Base-by-base conservation (phyloP, 192 early-diverging fungal species). In the Coemansia asiatica region DNA sequence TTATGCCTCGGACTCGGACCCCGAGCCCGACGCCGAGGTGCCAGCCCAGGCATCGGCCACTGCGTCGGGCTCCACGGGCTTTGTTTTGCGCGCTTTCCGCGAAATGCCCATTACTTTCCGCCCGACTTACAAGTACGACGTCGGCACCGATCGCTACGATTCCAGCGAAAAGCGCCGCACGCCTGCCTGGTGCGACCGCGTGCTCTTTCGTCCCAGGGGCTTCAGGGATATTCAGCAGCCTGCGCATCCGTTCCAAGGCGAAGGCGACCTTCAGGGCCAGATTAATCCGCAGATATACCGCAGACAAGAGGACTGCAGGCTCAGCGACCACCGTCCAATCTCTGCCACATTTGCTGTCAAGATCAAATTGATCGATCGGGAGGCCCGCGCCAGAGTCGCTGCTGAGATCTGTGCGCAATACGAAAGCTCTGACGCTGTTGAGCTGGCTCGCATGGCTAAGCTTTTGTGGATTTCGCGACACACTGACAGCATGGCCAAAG, bases 111-210 rank as follows among this genome's bases (percentile, higher is more conserved):
- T 96, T 44, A 65, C 60, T 28, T 99, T 99, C 78, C 88, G 83
- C 8, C 97, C 97, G 0, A 99, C 97, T 2, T 99, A 98, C 88
- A 99, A 99, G 79, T 98, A 95, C 71, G 91, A 99, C 66, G 86
- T 85, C 5, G 90, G 90, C 18, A 90, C 89, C 16, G 85, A 92
- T 33, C 74, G 72, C 12, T 99, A 95, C 65, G 97, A 99, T 68
- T 87, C 89, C 6, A 93, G 90, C 44, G 95, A 97, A 48, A 99
- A 99, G 84, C 87, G 90, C 62, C 86, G 97, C 26, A 88, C 89
- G 2, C 97, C 97, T 1, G 90, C 94, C 10, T 99, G 94, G 92
- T 98, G 96, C 72, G 97, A 99, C 83, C 88, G 97, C 55, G 86
- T 98, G 28, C 70, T 93, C 21, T 91, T 82, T 66, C 81, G 88